phyloP scores from a whole-genome alignment of 179 eudicot genomes.

The Pouteria campechiana region DNA sequence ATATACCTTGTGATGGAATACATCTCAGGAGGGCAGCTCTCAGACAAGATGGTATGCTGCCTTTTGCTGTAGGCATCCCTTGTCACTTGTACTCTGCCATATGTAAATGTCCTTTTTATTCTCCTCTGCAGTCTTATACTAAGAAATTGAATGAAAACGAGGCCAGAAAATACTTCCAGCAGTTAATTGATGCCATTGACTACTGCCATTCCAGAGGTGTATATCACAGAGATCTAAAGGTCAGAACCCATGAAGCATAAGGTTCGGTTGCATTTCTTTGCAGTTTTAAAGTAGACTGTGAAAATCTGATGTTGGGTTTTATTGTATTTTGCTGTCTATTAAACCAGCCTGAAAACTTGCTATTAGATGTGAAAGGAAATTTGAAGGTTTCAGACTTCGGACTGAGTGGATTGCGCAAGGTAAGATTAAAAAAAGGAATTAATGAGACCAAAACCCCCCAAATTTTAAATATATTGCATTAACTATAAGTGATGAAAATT shows the following conservation, averaged over 20 bases:
- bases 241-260: no score
- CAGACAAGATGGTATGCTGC: constrained; percentile 41
- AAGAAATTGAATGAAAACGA: constrained; percentile 25
- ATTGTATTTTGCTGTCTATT: no score
- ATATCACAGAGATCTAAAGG: constrained; percentile 78
- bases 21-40: constrained; percentile 46
- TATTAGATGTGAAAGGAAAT: constrained; percentile 51
- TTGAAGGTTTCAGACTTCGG: constrained; percentile 84
- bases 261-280: not conserved
- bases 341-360: constrained; percentile 82
- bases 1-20: constrained; percentile 53
- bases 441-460: no score
- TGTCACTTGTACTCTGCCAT: no score
- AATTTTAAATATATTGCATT: no score
- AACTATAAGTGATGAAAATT: no score
- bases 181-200: constrained; percentile 69
- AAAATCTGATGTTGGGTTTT: not conserved
- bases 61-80: no score
- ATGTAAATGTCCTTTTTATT: not conserved
- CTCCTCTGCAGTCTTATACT: constrained; percentile 22
- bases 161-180: constrained; percentile 62
- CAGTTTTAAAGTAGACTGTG: not conserved
- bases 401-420: constrained; percentile 44
- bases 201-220: constrained; percentile 80
- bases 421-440: not conserved